phyloP scores from a whole-genome alignment of 2,329 filamentous ascomycete species.

The Fusarium agapanthi region DNA sequence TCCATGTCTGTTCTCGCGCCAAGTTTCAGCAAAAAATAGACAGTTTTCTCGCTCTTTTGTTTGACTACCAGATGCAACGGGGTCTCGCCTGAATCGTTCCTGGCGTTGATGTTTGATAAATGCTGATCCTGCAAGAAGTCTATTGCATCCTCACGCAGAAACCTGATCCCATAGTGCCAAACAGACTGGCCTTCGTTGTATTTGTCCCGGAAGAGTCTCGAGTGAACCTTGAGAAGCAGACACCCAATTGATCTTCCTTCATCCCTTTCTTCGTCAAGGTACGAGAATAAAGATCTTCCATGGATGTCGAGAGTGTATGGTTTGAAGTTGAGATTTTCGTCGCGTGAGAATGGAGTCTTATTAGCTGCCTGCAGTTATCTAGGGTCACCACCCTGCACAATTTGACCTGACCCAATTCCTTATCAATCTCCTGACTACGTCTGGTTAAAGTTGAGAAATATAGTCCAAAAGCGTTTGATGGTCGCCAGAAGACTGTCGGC shows the following conservation, averaged over 20 bases:
- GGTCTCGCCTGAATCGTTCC: background rate
- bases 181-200: background rate
- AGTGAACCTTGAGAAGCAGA: background rate
- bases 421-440: too few relatives aligned
- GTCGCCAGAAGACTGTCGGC: too few relatives aligned
- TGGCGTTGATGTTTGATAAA: background rate
- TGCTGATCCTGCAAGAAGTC: background rate
- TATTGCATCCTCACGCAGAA: background rate
- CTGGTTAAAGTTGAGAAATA: too few relatives aligned
- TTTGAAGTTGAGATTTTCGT: background rate
- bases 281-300: background rate
- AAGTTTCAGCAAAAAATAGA: too few relatives aligned
- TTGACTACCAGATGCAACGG: background rate
- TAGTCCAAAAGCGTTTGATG: too few relatives aligned
- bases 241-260: background rate
- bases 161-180: background rate
- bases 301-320: background rate
- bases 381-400: too few relatives aligned
- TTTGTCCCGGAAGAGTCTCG: background rate
- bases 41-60: too few relatives aligned
- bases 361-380: too few relatives aligned
- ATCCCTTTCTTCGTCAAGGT: background rate
- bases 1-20: background rate
- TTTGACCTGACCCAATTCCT: too few relatives aligned
- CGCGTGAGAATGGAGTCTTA: too few relatives aligned